Conservation (phyloP, 129 eudicot species). For the Cynara cardunculus region DNA sequence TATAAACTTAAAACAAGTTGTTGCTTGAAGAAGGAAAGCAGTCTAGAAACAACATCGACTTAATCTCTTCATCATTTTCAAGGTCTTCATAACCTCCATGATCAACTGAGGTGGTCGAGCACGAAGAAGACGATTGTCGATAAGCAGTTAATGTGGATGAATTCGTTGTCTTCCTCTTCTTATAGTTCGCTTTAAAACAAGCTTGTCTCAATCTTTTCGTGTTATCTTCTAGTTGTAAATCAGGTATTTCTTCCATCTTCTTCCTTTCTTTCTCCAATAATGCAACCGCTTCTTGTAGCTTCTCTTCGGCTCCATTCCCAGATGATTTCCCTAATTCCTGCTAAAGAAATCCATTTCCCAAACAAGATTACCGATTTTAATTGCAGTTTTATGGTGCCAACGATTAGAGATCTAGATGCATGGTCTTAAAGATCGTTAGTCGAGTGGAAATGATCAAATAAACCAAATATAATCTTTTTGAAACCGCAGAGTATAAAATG, state of each 20-base stretch:
- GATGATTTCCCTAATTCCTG: conserved; percentile 51
- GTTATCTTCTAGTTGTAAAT: conserved; percentile 56
- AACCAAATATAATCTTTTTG: neutral
- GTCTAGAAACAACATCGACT: conserved; percentile 16
- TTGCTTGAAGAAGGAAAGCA: conserved; percentile 22
- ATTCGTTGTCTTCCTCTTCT: conserved; percentile 59
- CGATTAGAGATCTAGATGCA: neutral
- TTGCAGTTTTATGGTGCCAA: neutral
- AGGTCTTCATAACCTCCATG: conserved; percentile 18
- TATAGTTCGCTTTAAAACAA: conserved; percentile 81
- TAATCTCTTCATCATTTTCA: conserved; percentile 24
- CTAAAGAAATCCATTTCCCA: neutral
- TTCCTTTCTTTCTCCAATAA: conserved; percentile 57
- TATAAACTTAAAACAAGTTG: conserved; percentile 9
- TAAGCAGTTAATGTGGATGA: neutral
- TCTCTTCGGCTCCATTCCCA: conserved; percentile 39
- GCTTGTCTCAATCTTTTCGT: conserved; percentile 92
- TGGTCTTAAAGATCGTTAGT: neutral
- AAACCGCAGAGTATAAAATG: neutral
- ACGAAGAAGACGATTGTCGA: conserved; percentile 17
- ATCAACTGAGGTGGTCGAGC: conserved; percentile 19
- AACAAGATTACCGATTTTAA: neutral
- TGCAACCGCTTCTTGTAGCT: conserved; percentile 41
- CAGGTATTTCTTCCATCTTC: conserved; percentile 68
- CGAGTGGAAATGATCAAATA: neutral